Base-by-base conservation (phyloP, 2,329 filamentous ascomycete species). In the Aspergillus aculeatus region DNA sequence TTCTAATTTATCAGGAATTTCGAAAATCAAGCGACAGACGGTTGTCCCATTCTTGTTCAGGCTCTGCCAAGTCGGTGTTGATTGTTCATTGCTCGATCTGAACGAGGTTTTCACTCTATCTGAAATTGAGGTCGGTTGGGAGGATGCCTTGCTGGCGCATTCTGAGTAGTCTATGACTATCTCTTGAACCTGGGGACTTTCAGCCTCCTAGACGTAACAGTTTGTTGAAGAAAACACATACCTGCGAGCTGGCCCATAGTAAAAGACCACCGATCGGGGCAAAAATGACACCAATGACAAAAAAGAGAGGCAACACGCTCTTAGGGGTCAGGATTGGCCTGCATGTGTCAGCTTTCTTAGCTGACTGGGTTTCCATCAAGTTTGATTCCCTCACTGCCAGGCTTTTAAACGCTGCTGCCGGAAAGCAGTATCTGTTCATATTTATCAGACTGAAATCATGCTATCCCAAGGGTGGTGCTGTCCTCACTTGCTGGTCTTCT, bases 401-500 rank as follows among this genome's bases (percentile, higher is more conserved):
- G 95, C 95, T 80, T 98, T 97, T 77, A 99, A 80, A 74, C 95
- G 88, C 79, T 99, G 95, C 76, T 99, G 95, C 70, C 95, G 86
- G 75, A 98, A 99, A 11, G 95, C 95, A 61, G 94, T 98, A 80
- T 98, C 92, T 96, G 72, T 58, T 54, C 1, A 48, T 9, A 6
- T 29, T 9, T 50, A 62, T 65, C 49, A 62, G 62, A 48, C n/a
- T 32, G 16, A 14, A 14, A 10, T 12, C 35, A 29, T 5, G 10
- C 7, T 29, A 24, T 21, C n/a, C 23, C 11, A 32, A n/a, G 4
- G 12, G 16, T n/a, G 23, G 10, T 29, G 16, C 35, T 41, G 57
- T 60, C 62, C 84, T 76, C 77, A 96, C 92, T 97, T 69, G 92
- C 91, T 68, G 94, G 94, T 79, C 92, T 89, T 78, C 90, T 88